Evolutionary conservation across 116 monocot species (phyloP).

Genomic region (Papilionanthe hybrid): DNA sequence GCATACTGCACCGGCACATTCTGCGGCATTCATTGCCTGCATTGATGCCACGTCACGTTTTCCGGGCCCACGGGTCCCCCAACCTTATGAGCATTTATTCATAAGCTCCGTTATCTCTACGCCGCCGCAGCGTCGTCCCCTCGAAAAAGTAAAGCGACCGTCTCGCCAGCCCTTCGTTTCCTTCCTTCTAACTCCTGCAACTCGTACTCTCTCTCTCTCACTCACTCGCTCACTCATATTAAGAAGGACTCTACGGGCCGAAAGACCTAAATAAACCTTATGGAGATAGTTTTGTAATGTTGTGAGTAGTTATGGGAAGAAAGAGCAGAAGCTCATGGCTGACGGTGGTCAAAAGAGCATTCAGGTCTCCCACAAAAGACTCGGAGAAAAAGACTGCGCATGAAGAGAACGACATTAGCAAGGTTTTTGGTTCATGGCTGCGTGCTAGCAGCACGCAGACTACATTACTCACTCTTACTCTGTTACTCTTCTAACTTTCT

Average conservation of each 20-base stretch:
- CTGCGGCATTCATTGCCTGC: neutral
- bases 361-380: slow-evolving; percentile 63
- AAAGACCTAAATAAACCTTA: neutral
- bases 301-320: slow-evolving; percentile 40
- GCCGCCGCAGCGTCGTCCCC: neutral
- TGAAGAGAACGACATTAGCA: slow-evolving; percentile 18
- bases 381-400: slow-evolving; percentile 11
- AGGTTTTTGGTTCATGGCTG: slow-evolving; percentile 9
- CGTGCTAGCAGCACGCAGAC: neutral
- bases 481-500: neutral
- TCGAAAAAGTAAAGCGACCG: neutral
- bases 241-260: neutral
- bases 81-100: neutral
- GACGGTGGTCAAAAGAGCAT: slow-evolving; percentile 61
- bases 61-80: neutral
- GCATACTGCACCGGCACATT: too few relatives aligned
- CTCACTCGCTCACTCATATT: neutral
- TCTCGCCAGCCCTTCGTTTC: neutral
- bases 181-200: neutral
- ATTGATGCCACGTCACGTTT: slow-evolving; percentile 4
- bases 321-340: slow-evolving; percentile 47
- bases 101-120: neutral
- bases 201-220: slow-evolving; percentile 4
- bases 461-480: neutral
- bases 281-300: neutral